A percentile compares a stretch with the other conserved stretches of the same genome.
These are phyloP conservation scores for Thermochaetoides thermophila DNA, from an alignment of 495 filamentous ascomycete genomes.

Conservation along the genomic window DNA sequence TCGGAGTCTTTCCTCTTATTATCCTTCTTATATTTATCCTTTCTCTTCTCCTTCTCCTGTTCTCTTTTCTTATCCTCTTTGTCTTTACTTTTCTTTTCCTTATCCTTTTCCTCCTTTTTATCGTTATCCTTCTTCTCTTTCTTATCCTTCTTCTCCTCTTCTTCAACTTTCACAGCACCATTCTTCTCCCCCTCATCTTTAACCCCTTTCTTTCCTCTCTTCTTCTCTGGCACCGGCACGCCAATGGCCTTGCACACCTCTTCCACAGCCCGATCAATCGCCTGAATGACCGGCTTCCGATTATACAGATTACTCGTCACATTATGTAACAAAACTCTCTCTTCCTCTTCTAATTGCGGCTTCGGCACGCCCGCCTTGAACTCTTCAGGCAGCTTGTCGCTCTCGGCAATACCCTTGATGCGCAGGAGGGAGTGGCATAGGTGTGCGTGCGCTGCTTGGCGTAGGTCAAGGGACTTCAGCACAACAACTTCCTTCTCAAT, in stretches of 20 bases:
- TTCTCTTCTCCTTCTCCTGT: slow-evolving; percentile 8
- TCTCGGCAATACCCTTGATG: slow-evolving; percentile 50
- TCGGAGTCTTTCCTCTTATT: neutral
- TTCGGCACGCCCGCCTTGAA: slow-evolving; percentile 33
- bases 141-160: slow-evolving; percentile 7
- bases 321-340: slow-evolving; percentile 41
- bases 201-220: slow-evolving; percentile 11
- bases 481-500: slow-evolving; percentile 60
- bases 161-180: neutral
- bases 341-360: slow-evolving; percentile 32
- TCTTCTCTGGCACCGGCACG: slow-evolving; percentile 35
- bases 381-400: slow-evolving; percentile 31
- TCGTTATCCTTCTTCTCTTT: slow-evolving; percentile 3
- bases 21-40: slow-evolving; percentile 6
- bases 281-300: slow-evolving; percentile 55
- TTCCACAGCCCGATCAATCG: slow-evolving; percentile 44
- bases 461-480: slow-evolving; percentile 59
- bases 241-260: slow-evolving; percentile 48
- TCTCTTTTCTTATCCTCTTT: slow-evolving; percentile 8
- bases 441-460: slow-evolving; percentile 48
- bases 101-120: slow-evolving; percentile 7
- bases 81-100: slow-evolving; percentile 11
- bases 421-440: slow-evolving; percentile 62
- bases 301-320: slow-evolving; percentile 72
- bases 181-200: neutral